Evolutionary conservation across 108 stramenopile species (phyloP).

Genomic region (Epithemia pelagica): DNA sequence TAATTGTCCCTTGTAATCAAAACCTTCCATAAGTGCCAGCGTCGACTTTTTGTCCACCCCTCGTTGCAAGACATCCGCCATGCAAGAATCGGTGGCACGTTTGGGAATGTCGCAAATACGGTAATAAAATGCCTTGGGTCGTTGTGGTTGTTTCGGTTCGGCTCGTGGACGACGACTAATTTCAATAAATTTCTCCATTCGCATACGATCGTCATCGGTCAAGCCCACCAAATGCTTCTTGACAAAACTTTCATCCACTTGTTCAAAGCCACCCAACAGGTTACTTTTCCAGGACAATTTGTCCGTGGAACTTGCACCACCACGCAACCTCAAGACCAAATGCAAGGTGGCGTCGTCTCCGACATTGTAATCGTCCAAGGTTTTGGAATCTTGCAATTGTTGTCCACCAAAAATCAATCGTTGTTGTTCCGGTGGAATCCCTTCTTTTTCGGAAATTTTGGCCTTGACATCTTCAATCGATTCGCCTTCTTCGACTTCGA

Average conservation of each 20-base stretch:
- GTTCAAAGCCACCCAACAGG: slow-evolving; percentile 42
- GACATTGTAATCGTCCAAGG: slow-evolving; percentile 91
- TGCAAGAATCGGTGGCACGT: slow-evolving; percentile 43
- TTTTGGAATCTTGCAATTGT: slow-evolving; percentile 93
- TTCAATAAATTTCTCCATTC: slow-evolving; percentile 69
- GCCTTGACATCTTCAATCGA: slow-evolving; percentile 96
- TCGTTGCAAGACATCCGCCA: slow-evolving; percentile 32
- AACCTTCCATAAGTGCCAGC: slow-evolving; percentile 26
- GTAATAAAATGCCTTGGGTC: too few species aligned
- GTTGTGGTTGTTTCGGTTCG: too few species aligned
- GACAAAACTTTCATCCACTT: slow-evolving; percentile 79
- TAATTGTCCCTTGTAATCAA: slow-evolving; percentile 64
- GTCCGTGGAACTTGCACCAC: slow-evolving; percentile 38
- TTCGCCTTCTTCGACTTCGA: slow-evolving; percentile 96
- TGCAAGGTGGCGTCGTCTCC: slow-evolving; percentile 94
- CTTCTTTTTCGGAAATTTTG: slow-evolving; percentile 96
- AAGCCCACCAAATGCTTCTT: slow-evolving; percentile 52
- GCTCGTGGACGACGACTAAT: slow-evolving; percentile 25
- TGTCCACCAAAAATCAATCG: slow-evolving; percentile 96
- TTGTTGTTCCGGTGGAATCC: slow-evolving; percentile 94
- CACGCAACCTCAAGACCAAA: slow-evolving; percentile 83
- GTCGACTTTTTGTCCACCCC: neutral
- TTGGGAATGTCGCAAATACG: slow-evolving; percentile 46
- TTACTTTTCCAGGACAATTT: neutral
- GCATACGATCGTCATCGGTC: slow-evolving; percentile 52